Base-by-base conservation (phyloP, 2,329 filamentous ascomycete species). In the Penicillium glabrum region DNA sequence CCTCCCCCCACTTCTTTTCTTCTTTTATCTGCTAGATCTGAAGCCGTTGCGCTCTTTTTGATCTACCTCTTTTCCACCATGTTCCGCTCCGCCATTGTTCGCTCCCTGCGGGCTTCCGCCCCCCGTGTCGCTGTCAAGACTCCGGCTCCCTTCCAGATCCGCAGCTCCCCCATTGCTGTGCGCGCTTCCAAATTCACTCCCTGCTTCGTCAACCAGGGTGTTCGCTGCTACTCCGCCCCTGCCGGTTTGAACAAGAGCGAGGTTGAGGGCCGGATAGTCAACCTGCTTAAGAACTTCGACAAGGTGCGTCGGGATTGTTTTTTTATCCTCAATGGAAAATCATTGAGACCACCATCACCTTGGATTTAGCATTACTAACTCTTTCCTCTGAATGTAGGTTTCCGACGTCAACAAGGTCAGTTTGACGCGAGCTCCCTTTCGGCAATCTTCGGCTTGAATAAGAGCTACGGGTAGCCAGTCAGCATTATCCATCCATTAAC, bases 241-340 rank as follows among this genome's bases (percentile, higher is more conserved):
- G 86, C 88, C 63, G 87, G 88, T 66, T 85, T 98, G 64, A 83
- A 86, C 70, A 89, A 92, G 83, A 82, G 87, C 56, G 91, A 96
- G 81, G 90, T 96, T 57, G 89, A 96, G 81, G 91, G 90, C 60
- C 87, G 93, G 75, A 97, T 98, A 83, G 84, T 96, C 77, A 90
- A 91, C 78, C 83, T 99, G 71, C 79, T 99, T 78, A 89, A 92
- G 81, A 93, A 93, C 77, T 99, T 98, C 76, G 95, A 99, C 82
- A 99, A 99, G 89, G 90, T 93, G 77, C 67, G 82, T 77, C 55
- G 24, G 51, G 33, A 52, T 59, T 43, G 46, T 35, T 29, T 52
- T 58, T 29, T 54, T 58, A 39, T 48, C 46, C 45, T 41, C 39
- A 10, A 10, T 41, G 4, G 19, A 41, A 14, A 13, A 39, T 23